phyloP scores from a whole-genome alignment of 345 rosid species.

The Luvunga scandens region DNA sequence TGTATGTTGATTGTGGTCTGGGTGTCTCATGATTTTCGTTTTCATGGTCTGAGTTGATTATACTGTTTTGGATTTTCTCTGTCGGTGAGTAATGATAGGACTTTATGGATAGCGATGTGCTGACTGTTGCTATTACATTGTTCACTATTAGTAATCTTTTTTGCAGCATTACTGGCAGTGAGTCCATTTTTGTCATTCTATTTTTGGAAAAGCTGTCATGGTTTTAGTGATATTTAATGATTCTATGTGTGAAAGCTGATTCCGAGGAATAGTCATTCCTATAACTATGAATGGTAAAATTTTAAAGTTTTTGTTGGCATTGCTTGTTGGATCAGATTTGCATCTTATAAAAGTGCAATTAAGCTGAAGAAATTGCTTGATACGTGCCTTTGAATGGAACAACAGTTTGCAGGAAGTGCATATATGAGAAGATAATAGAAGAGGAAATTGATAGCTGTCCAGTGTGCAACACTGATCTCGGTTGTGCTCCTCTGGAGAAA shows the following conservation, averaged over 20 bases:
- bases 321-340: not conserved
- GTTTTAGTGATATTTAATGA: not conserved
- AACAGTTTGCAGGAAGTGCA: slow-evolving; percentile 56
- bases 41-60: not conserved
- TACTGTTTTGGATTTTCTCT: not conserved
- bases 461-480: slow-evolving; percentile 37
- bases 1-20: not conserved
- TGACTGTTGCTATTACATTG: not conserved
- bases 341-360: not conserved
- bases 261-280: not conserved
- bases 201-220: not conserved
- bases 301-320: not conserved
- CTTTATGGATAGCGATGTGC: not conserved
- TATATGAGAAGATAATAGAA: slow-evolving; percentile 32
- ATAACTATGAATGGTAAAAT: not conserved
- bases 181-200: not conserved
- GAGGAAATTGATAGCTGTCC: slow-evolving; percentile 38
- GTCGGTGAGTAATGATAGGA: not conserved
- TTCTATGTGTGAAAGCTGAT: not conserved
- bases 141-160: not conserved
- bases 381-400: slow-evolving; percentile 2
- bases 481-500: slow-evolving; percentile 43
- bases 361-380: slow-evolving; percentile 3
- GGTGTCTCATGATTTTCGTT: not conserved
- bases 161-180: not conserved